phyloP scores from a whole-genome alignment of 164 flowering plant genomes.

The Saururus chinensis region DNA sequence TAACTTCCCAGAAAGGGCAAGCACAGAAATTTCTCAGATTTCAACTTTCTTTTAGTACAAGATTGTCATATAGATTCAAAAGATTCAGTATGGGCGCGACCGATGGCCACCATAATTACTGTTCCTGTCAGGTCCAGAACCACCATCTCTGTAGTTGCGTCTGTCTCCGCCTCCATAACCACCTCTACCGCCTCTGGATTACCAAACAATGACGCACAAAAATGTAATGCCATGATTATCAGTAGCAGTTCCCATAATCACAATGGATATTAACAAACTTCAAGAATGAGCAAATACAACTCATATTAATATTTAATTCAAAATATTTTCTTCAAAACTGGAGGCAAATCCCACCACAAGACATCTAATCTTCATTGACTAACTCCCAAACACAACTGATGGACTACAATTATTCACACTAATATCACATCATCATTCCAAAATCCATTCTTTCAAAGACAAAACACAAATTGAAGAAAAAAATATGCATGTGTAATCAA shows the following conservation, averaged over 20 bases:
- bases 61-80: slow-evolving; percentile 1
- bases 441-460: too few species aligned
- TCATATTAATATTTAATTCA: too few species aligned
- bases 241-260: background rate
- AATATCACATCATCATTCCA: too few species aligned
- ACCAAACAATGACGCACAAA: background rate
- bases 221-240: background rate
- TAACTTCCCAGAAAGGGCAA: slow-evolving; percentile 15
- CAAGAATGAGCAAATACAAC: background rate
- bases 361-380: too few species aligned
- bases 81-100: slow-evolving; percentile 70
- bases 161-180: slow-evolving; percentile 80
- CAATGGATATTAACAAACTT: background rate
- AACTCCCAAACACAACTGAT: too few species aligned
- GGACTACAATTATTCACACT: too few species aligned
- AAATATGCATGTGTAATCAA: too few species aligned
- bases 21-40: slow-evolving; percentile 18
- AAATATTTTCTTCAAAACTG: too few species aligned
- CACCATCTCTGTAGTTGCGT: slow-evolving; percentile 72
- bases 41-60: slow-evolving; percentile 43
- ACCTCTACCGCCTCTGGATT: slow-evolving; percentile 70
- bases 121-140: slow-evolving; percentile 86
- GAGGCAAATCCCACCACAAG: too few species aligned
- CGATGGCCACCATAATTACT: slow-evolving; percentile 68
- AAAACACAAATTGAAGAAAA: too few species aligned